Percentiles rank a stretch among this genome's conserved stretches.
Evolutionary conservation across 768 basidiomycete species (phyloP).

Genomic region (Kwoniella sp.): DNA sequence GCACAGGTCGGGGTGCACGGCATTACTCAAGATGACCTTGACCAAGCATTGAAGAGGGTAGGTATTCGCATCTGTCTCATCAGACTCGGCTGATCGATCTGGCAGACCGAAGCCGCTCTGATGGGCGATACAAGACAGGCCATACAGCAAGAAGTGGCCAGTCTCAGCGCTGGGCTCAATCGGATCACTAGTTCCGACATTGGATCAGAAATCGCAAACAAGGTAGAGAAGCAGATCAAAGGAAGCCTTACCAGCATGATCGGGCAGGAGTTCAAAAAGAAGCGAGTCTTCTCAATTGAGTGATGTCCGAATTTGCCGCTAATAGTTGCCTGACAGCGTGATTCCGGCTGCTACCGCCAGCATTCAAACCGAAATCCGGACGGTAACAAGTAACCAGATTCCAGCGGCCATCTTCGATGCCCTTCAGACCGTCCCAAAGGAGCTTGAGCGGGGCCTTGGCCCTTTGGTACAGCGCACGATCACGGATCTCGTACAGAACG

Average conservation of each 20-base stretch:
- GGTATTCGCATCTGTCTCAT: background rate
- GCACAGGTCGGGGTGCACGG: too few relatives aligned
- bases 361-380: constrained; percentile 23
- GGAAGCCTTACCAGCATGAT: constrained; percentile 12
- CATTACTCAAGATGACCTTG: constrained; percentile 15
- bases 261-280: constrained; percentile 24
- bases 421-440: constrained; percentile 20
- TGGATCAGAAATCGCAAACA: constrained; percentile 14
- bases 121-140: constrained; percentile 26
- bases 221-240: constrained; percentile 28
- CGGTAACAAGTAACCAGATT: constrained; percentile 15
- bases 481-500: constrained; percentile 9
- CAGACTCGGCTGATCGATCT: background rate
- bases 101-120: constrained; percentile 34
- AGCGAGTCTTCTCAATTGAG: constrained; percentile 10
- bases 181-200: constrained; percentile 16
- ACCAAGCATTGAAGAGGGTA: constrained; percentile 31
- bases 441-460: constrained; percentile 26
- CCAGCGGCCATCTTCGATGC: constrained; percentile 19
- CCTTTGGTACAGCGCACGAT: constrained; percentile 24
- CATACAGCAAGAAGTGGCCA: constrained; percentile 17
- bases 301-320: background rate
- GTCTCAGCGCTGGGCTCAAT: constrained; percentile 24
- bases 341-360: constrained; percentile 21
- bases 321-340: constrained; percentile 1